Conservation (phyloP, 169 alveolate genomes). For the Babesia caballi region DNA sequence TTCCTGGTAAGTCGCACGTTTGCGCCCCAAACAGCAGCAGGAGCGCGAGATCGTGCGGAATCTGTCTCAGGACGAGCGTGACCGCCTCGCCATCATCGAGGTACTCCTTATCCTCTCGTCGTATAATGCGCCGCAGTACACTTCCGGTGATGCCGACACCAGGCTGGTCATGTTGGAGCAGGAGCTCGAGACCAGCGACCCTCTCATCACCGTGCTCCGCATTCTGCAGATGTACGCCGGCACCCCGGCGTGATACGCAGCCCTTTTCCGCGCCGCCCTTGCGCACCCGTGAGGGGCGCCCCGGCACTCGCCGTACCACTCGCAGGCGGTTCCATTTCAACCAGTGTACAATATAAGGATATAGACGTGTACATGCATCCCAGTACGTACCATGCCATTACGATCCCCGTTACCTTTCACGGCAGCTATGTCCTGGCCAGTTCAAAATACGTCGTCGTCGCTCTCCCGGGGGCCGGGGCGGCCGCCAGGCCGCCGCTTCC, state of each 20-base stretch:
- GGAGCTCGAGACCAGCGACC: constrained; percentile 56
- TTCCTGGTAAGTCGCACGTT: background rate
- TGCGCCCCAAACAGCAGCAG: background rate
- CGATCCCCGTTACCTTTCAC: no score
- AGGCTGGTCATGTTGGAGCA: constrained; percentile 33
- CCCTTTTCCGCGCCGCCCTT: background rate
- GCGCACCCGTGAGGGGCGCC: no score
- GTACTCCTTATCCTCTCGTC: background rate
- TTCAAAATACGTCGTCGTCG: no score
- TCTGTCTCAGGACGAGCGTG: constrained; percentile 19
- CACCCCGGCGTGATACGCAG: background rate
- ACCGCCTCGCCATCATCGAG: constrained; percentile 59
- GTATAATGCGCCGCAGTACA: background rate
- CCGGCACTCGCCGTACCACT: no score
- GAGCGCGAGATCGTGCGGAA: constrained; percentile 1
- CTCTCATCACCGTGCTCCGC: constrained; percentile 55
- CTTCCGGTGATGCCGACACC: background rate
- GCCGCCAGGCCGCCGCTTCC: no score
- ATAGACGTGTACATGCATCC: no score
- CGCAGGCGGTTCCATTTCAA: no score
- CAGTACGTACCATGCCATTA: no score
- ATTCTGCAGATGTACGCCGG: constrained; percentile 46
- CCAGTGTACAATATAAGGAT: no score
- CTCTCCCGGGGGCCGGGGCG: no score
- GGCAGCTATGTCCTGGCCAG: no score